Percentiles rank a stretch among this genome's conserved stretches.
Conservation (phyloP, 1,284 basidiomycete species). For the Moniliophthora roreri region DNA sequence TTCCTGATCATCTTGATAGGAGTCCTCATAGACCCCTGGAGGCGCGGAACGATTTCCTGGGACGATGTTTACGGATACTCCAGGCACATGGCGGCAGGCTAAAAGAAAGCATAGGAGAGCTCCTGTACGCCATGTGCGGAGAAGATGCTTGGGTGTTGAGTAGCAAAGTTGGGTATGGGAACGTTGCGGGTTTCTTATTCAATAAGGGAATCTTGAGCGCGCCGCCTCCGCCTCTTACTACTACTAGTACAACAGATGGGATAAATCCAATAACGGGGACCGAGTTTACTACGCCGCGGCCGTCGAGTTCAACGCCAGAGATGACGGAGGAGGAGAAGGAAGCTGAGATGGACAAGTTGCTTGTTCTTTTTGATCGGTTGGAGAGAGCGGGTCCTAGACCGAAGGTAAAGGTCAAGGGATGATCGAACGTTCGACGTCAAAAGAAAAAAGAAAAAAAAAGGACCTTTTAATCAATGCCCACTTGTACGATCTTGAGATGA, state of each 20-base stretch:
- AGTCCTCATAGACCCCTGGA: constrained; percentile 63
- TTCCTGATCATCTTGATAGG: constrained; percentile 79
- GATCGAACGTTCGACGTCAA: no score
- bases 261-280: background rate
- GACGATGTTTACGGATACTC: constrained; percentile 76
- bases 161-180: background rate
- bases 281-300: background rate
- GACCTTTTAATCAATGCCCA: no score
- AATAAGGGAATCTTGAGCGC: background rate
- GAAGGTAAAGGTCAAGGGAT: no score
- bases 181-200: background rate
- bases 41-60: constrained; percentile 67
- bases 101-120: constrained; percentile 77
- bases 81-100: constrained; percentile 56
- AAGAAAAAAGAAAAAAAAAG: no score
- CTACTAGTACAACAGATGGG: background rate
- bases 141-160: constrained; percentile 2
- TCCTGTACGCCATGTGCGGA: constrained; percentile 76
- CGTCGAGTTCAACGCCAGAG: background rate
- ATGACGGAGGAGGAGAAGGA: constrained; percentile 5
- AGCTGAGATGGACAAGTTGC: background rate
- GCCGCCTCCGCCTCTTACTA: background rate
- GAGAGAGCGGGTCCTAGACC: background rate
- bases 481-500: no score
- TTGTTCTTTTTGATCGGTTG: constrained; percentile 1